Base-by-base conservation (phyloP, 228 moss, liverwort and hornwort species). In the Sphagnum magellanicum region DNA sequence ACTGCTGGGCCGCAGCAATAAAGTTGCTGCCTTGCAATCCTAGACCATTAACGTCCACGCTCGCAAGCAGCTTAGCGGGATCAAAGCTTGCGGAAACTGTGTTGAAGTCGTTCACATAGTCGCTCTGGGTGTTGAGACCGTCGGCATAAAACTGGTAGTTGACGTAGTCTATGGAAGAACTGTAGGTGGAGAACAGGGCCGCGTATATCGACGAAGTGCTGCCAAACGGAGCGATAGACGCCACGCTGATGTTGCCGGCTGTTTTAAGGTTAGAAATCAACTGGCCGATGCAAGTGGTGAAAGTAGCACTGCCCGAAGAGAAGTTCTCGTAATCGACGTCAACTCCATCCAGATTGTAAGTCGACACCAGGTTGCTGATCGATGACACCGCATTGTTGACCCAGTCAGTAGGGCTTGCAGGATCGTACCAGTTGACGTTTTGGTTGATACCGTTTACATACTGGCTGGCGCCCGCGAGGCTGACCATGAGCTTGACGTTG, bases 301-400 rank as follows among this genome's bases (percentile, higher is more conserved):
- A 81, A 5, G 52, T 70, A 14, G 64, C 11, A 61, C 61, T 73
- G 0, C 63, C 64, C 1, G 1, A 0, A 0, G 77, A 62, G 6
- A 83, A 80, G 10, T 48, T 78, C 78, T 87, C 83, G 69, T 81
- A 89, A 74, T 85, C 78, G 66, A 92, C 85, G 79, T 92, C 89
- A n/a, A 89, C 76, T 4, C 83, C 87, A 6, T 79, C 79, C 63
- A 92, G 72, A 52, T 51, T 13, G 71, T 87, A 91, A 5, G 77
- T 60, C 49, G 67, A 57, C 0, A 68, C 81, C 8, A 89, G 69
- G 48, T 6, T 0, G 4, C 73, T 60, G 66, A 89, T 77, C 4
- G 87, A 89, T 0, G 0, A 60, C 51, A 84, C 74, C 50, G 87
- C 89, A 60, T 74, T 83, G 11, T 59, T 6, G 52, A 89, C 68